A percentile compares a stretch with the other conserved stretches of the same genome.
phyloP scores from a whole-genome alignment of 805 yeast species.

The Metschnikowia bowlesiae region DNA sequence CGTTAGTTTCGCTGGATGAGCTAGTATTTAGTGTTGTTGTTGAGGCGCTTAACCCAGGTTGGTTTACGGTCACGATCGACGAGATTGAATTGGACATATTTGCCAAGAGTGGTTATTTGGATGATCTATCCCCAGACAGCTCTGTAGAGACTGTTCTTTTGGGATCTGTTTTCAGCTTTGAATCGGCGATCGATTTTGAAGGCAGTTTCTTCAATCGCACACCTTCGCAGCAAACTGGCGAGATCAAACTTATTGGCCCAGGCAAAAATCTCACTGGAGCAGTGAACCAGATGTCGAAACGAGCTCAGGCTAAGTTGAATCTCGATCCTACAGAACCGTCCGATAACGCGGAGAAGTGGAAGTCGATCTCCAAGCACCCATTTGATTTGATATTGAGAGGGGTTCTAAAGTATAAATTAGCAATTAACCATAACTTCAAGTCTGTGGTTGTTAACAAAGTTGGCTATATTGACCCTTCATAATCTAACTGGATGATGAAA shows the following conservation, averaged over 20 bases:
- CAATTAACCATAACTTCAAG: constrained; percentile 48
- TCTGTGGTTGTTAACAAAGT: constrained; percentile 60
- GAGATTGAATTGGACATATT: constrained; percentile 79
- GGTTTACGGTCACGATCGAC: constrained; percentile 59
- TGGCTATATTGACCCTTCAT: constrained; percentile 50
- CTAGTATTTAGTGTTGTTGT: constrained; percentile 72
- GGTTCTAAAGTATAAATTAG: constrained; percentile 69
- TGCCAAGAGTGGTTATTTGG: constrained; percentile 60
- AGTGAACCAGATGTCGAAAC: neutral
- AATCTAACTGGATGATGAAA: neutral
- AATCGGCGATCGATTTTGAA: constrained; percentile 66
- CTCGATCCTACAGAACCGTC: constrained; percentile 12
- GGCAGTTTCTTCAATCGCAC: constrained; percentile 74
- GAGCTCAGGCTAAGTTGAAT: neutral
- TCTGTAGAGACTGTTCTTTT: constrained; percentile 63
- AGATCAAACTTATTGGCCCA: constrained; percentile 68
- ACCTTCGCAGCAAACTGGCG: constrained; percentile 56
- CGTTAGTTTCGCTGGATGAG: constrained; percentile 80
- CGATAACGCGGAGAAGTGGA: constrained; percentile 62
- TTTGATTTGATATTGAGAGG: constrained; percentile 86
- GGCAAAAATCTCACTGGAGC: constrained; percentile 45
- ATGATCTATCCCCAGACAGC: neutral
- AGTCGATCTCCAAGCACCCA: constrained; percentile 65
- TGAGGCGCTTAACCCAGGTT: constrained; percentile 84
- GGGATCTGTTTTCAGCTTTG: constrained; percentile 64